A percentile compares a stretch with the other conserved stretches of the same genome.
These are phyloP conservation scores for Hanseniaspora clermontiae DNA, from an alignment of 805 yeast species.

Conservation along the genomic window DNA sequence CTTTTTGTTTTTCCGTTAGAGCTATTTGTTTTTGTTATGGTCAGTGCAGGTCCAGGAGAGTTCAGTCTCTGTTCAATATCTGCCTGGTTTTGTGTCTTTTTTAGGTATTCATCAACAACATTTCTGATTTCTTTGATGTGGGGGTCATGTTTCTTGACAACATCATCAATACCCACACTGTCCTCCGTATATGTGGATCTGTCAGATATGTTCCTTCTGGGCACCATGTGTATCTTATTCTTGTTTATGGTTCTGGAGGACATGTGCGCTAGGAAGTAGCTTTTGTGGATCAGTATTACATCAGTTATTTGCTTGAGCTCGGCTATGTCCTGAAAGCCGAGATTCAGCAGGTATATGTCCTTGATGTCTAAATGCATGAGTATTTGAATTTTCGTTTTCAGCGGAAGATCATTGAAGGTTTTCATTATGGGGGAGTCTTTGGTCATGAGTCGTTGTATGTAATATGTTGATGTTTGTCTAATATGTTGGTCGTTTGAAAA, in stretches of 20 bases:
- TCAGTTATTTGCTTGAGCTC: background rate
- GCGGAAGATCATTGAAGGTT: background rate
- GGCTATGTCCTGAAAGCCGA: background rate
- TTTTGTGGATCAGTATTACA: background rate
- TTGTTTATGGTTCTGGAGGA: background rate
- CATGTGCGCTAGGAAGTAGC: background rate
- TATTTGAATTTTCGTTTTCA: background rate
- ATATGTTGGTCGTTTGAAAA: background rate
- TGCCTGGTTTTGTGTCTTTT: background rate
- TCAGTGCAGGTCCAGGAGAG: background rate
- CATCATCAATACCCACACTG: background rate
- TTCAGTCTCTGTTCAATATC: background rate
- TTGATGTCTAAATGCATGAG: background rate
- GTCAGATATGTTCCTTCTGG: background rate
- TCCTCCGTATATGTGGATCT: background rate
- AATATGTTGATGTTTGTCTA: too few species aligned
- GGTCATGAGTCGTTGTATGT: too few species aligned
- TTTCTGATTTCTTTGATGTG: background rate
- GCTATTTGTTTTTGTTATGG: background rate
- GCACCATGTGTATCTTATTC: background rate
- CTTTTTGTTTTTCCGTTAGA: background rate
- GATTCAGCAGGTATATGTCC: background rate
- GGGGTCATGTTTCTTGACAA: background rate
- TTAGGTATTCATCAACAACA: background rate
- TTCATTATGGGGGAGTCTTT: background rate